Evolutionary conservation across 129 eudicot species (phyloP).

Genomic region (Pulicaria dysenterica): DNA sequence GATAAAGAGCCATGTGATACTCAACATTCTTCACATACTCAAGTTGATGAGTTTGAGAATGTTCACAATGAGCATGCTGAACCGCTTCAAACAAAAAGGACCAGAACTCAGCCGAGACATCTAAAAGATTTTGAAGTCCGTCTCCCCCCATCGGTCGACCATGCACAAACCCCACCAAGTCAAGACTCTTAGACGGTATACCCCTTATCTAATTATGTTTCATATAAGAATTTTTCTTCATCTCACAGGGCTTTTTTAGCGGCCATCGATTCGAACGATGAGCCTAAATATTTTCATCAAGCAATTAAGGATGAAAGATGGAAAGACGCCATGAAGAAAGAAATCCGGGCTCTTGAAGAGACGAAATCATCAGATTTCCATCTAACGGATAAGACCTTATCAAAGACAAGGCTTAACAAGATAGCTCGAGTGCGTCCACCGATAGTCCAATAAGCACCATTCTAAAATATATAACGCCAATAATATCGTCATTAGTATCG

Average conservation of each 20-base stretch:
- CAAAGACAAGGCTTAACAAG: too few species aligned
- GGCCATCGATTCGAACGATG: not conserved
- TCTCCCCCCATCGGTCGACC: constrained; percentile 13
- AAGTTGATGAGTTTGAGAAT: not conserved
- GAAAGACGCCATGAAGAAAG: not conserved
- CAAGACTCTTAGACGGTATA: constrained; percentile 11
- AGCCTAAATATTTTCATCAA: not conserved
- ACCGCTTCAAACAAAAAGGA: not conserved
- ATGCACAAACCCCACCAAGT: not conserved
- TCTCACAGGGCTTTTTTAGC: constrained; percentile 2
- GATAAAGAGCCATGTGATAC: not conserved
- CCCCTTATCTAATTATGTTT: constrained; percentile 16
- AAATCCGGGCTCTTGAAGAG: too few species aligned
- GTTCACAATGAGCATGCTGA: not conserved
- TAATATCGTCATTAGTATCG: too few species aligned
- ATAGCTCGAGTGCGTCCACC: too few species aligned
- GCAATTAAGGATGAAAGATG: not conserved
- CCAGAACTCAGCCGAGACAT: not conserved
- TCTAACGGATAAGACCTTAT: too few species aligned
- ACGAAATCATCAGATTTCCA: too few species aligned
- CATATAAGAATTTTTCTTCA: not conserved
- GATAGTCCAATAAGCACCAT: too few species aligned
- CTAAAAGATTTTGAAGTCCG: not conserved
- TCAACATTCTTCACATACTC: not conserved
- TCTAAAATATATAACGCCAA: too few species aligned